Evolutionary conservation across 352 stramenopile species (phyloP).

Genomic region (Globisporangium okanoganense): DNA sequence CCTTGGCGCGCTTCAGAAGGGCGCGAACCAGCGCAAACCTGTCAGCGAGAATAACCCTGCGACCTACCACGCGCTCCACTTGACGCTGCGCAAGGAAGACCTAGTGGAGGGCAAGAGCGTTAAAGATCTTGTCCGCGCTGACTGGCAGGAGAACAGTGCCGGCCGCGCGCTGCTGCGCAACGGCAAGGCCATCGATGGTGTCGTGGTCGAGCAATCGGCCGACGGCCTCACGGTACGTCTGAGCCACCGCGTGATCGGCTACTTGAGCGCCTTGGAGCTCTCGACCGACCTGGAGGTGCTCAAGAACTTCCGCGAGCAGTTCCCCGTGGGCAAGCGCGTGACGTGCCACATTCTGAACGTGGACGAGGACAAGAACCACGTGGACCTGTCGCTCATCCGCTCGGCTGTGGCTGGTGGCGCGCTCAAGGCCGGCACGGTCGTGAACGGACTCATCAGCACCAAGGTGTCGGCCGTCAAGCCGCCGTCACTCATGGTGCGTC

Average conservation of each 20-base stretch:
- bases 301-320: conserved; percentile 58
- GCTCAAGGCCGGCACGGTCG: conserved; percentile 46
- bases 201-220: conserved; percentile 60
- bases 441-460: conserved; percentile 67
- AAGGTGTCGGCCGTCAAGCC: conserved; percentile 73
- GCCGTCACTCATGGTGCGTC: conserved; percentile 84
- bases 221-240: conserved; percentile 62
- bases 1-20: conserved; percentile 65
- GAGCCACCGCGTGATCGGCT: conserved; percentile 70
- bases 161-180: conserved; percentile 62
- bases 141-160: conserved; percentile 72
- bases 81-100: conserved; percentile 68
- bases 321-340: conserved; percentile 75
- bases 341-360: conserved; percentile 61
- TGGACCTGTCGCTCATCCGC: conserved; percentile 72
- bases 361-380: conserved; percentile 62
- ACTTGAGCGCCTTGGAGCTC: conserved; percentile 59
- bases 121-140: conserved; percentile 49
- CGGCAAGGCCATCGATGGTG: conserved; percentile 56
- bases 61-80: conserved; percentile 64
- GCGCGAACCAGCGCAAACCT: conserved; percentile 83
- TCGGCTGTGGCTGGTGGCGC: conserved; percentile 17
- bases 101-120: conserved; percentile 31
- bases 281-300: conserved; percentile 57
- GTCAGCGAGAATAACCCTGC: conserved; percentile 72